Base-by-base conservation (phyloP, 345 rosid species). In the Erucastrum elatum region DNA sequence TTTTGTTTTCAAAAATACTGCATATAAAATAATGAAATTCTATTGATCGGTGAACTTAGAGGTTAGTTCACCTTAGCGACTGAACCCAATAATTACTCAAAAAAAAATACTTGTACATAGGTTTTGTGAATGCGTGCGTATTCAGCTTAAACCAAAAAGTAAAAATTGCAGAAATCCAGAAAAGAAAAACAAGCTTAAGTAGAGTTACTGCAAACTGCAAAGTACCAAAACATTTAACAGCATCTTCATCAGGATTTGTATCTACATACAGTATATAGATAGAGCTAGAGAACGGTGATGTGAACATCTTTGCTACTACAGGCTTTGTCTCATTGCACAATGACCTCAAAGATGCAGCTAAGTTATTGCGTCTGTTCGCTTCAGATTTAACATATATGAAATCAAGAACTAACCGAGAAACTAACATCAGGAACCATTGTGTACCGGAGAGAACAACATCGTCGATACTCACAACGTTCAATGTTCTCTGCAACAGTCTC, bases 361-460 rank as follows among this genome's bases (percentile, higher is more conserved):
- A 79, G 69, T 83, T 87, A 75, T 91, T 91, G 56, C 93, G 92
- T 82, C 95, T 86, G 68, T 87, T 98, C 12, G 95, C 97, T 94
- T 88, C 6, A 65, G 64, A 35, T 51, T 10, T 49, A 15, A 41
- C 58, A 27, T 44, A 15, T 13, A 51, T 39, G 34, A 84, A 79
- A 74, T 87, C 87, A 83, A 56, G 53, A 46, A 46, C 53, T 46
- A 41, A 46, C 49, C 49, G 10, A 41, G 10, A 41, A 11, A 41
- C 49, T 41, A 41, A 46, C 53, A 46, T 46, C 15, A 46, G 3
- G 16, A 46, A 46, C 53, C 12, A n/a, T 9, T 77, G 27, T 61
- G 82, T 81, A 92, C 97, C 89, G 16, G 91, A 84, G 73, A 92
- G 89, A 71, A 92, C 81, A 81, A 91, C 97, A 77, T 94, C 97